Evolutionary conservation across 1,284 basidiomycete genomes (phyloP), one percentile per base, ranked within the genome.

Genomic region (Paramarasmius palmivorus): DNA sequence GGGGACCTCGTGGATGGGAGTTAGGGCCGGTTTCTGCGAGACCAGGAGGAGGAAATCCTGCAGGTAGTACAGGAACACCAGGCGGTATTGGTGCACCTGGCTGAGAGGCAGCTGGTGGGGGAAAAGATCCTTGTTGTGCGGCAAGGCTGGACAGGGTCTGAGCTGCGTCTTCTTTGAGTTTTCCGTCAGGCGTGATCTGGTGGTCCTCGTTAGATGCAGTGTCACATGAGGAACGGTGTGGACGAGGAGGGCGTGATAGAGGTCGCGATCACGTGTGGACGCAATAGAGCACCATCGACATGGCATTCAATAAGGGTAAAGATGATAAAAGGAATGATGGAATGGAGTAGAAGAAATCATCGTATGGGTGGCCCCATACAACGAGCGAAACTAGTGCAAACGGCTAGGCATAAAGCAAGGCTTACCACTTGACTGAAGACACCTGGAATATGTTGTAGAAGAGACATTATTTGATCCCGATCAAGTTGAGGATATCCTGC

Each of bases 1-100:
- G 86, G 2, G 87, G 85, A 0, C 85, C 86, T 9, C 83, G 78
- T 1, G 86, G 86, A 61, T 90, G 87, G 0, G 85, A 84, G 0
- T 85, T 88, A n/a, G 86, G 85, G 2, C 86, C 86, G 4, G 85
- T 82, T 51, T 89, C 86, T 56, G 75, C 78, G 48, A 74, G 72
- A 44, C 53, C 53, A 17, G 47, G 47, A 14, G 72, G 60, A 20
- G 69, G 59, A 60, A 35, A 63, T 9, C 39, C 40, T 35, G 32
- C 65, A 35, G 68, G 58, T 23, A 54, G 57, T 5, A 50, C 56
- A n/a, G 65, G 63, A 53, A 50, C 42, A 23, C 50, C 55, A 39
- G 39, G n/a, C 10, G 37, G 26, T 36, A 44, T 15, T 40, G 1
- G 40, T 23, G 26, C 34, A 12, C 53, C 25, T 67, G 70, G 42